phyloP scores from a whole-genome alignment of 805 yeast genomes.

The Ascoidea tarda region DNA sequence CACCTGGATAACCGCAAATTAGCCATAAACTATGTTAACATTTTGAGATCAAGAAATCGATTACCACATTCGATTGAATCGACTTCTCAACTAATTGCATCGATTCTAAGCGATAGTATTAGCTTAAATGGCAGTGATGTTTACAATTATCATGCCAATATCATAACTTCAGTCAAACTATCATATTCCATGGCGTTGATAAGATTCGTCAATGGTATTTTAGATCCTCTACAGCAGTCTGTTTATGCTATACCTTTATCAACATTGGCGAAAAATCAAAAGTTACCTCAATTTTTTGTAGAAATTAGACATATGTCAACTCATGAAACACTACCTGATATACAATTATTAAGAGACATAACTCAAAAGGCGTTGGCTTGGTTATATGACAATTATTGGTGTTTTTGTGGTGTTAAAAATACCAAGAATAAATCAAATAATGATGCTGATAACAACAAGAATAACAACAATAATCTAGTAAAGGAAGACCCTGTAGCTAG shows the following conservation, averaged over 20 bases:
- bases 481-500: conserved; percentile 11
- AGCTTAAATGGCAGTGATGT: conserved; percentile 11
- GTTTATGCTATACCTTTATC: conserved; percentile 69
- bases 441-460: conserved; percentile 6
- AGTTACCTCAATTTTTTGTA: conserved; percentile 71
- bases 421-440: conserved; percentile 4
- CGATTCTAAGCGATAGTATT: conserved; percentile 23
- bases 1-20: conserved; percentile 17
- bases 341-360: conserved; percentile 52
- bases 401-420: conserved; percentile 7
- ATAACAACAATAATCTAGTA: conserved; percentile 11
- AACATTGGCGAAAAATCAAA: conserved; percentile 50
- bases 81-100: conserved; percentile 44
- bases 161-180: conserved; percentile 24
- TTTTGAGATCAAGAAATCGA: conserved; percentile 41
- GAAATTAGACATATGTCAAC: conserved; percentile 86
- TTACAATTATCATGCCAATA: conserved; percentile 14
- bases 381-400: conserved; percentile 70
- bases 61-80: conserved; percentile 64
- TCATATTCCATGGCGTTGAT: conserved; percentile 64
- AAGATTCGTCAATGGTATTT: conserved; percentile 78
- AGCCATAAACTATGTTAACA: conserved; percentile 39
- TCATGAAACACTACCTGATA: conserved; percentile 69
- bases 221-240: conserved; percentile 79
- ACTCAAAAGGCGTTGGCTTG: conserved; percentile 53